Conservation (phyloP, 2,329 filamentous ascomycete genomes). For the Neofusicoccum sp. region DNA sequence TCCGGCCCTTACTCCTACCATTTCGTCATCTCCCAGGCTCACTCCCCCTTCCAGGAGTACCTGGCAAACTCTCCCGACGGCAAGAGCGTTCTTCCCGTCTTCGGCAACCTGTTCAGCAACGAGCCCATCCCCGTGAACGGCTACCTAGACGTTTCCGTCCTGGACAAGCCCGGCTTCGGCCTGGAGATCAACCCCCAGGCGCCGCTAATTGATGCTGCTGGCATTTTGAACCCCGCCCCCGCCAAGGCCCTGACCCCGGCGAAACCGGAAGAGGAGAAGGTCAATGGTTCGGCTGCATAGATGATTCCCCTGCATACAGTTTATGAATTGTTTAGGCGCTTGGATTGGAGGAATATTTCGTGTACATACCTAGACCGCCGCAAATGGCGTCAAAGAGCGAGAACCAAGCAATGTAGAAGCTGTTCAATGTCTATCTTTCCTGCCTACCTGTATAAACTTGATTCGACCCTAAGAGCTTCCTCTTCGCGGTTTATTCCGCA, state of each 20-base stretch:
- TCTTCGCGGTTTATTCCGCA: no score
- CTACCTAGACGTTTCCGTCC: slow-evolving; percentile 71
- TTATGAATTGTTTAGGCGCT: not conserved
- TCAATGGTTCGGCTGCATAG: not conserved
- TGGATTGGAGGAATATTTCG: not conserved
- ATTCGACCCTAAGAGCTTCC: no score
- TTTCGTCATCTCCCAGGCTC: slow-evolving; percentile 89
- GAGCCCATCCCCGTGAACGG: slow-evolving; percentile 86
- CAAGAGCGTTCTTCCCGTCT: slow-evolving; percentile 84
- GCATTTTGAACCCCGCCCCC: slow-evolving; percentile 67
- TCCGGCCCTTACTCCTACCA: slow-evolving; percentile 94
- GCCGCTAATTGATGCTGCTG: slow-evolving; percentile 72
- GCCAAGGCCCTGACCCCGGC: slow-evolving; percentile 34
- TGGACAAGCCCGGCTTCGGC: slow-evolving; percentile 90
- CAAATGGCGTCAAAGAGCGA: no score
- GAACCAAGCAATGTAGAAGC: no score
- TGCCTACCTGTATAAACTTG: no score
- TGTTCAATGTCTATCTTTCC: no score
- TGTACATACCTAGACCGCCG: no score
- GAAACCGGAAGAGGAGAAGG: slow-evolving; percentile 8
- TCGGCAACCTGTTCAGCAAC: slow-evolving; percentile 85
- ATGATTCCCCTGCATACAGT: not conserved
- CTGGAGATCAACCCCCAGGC: slow-evolving; percentile 80
- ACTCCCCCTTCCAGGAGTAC: slow-evolving; percentile 94
- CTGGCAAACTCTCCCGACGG: slow-evolving; percentile 90